Evolutionary conservation across 257 asterid genomes (phyloP).

Genomic region (Jaltomata sinuosa): DNA sequence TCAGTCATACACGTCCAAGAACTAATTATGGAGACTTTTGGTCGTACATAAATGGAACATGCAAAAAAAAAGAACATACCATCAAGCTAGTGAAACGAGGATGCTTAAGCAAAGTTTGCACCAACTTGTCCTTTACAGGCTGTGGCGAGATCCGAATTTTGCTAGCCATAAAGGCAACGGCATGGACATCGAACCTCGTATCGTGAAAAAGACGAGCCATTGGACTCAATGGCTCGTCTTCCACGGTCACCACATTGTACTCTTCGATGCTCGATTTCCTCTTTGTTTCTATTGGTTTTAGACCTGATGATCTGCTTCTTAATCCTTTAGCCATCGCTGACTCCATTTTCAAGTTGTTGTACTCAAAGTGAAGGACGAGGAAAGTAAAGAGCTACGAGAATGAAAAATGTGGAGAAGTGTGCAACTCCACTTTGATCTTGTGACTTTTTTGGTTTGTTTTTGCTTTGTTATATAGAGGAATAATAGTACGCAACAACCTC

Average conservation of each 20-base stretch:
- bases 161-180: constrained; percentile 12
- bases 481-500: background rate
- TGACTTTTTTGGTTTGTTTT: background rate
- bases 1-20: background rate
- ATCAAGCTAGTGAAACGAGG: constrained; percentile 29
- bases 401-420: background rate
- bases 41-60: background rate
- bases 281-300: background rate
- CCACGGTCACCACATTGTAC: background rate
- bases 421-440: background rate
- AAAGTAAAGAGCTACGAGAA: background rate
- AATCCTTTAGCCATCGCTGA: background rate
- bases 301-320: background rate
- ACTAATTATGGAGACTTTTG: background rate
- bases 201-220: constrained; percentile 24
- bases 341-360: background rate
- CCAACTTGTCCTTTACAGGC: constrained; percentile 10
- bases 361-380: background rate
- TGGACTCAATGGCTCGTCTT: constrained; percentile 33
- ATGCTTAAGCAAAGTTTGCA: constrained; percentile 20
- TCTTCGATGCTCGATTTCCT: background rate
- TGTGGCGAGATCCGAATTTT: background rate
- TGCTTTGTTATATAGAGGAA: background rate
- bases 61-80: constrained; percentile 1
- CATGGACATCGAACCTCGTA: constrained; percentile 19